phyloP scores from a whole-genome alignment of 2,329 filamentous ascomycete genomes.

The Lecanicillium sp. region DNA sequence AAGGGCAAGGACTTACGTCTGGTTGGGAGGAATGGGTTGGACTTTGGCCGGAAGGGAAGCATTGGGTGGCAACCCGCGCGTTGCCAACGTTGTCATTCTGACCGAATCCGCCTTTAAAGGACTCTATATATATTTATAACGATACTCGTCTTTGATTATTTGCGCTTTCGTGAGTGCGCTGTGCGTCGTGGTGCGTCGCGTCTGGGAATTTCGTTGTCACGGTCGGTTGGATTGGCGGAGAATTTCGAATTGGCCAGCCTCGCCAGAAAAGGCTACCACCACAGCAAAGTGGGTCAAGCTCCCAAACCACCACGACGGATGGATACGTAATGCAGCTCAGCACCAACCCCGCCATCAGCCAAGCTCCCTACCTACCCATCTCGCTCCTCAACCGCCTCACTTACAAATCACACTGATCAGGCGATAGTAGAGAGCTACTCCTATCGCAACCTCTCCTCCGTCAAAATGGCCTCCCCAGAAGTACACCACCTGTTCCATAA shows the following conservation, averaged over 20 bases:
- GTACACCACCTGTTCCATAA: constrained; percentile 95
- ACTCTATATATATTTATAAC: no score
- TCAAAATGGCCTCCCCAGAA: constrained; percentile 74
- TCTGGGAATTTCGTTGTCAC: no score
- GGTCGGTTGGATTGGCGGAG: no score
- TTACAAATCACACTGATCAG: constrained; percentile 3
- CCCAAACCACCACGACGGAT: no score
- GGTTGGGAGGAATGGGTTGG: constrained; percentile 57
- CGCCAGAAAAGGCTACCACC: no score
- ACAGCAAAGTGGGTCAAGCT: no score
- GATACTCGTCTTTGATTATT: no score
- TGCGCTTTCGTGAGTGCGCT: no score
- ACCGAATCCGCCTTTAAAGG: no score
- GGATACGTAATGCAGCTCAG: constrained; percentile 9
- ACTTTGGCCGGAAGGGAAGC: constrained; percentile 41
- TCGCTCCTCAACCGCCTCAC: constrained; percentile 1
- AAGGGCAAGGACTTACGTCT: constrained; percentile 52
- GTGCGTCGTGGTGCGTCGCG: no score
- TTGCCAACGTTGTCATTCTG: constrained; percentile 25
- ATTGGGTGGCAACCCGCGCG: constrained; percentile 31
- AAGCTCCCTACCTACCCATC: background rate
- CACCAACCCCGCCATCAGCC: constrained; percentile 4
- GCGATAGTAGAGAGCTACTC: constrained; percentile 93
- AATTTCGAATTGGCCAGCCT: no score
- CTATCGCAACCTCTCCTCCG: constrained; percentile 27